Conservation (phyloP, 2,329 filamentous ascomycete species). For the Pestalotiopsis sp. region DNA sequence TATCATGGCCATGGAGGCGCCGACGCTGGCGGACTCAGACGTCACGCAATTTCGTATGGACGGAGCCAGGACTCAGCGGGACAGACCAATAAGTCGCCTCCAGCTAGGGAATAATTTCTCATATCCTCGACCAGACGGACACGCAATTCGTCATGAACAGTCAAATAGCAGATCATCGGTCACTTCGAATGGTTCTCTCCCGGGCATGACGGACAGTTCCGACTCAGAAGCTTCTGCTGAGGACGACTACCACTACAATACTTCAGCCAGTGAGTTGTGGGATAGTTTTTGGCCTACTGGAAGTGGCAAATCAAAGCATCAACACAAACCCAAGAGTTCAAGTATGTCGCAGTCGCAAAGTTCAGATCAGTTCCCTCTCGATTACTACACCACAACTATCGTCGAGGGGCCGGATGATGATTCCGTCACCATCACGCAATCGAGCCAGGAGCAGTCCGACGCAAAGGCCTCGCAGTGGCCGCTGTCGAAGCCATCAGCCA, state of each 20-base stretch:
- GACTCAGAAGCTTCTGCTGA: conserved; percentile 55
- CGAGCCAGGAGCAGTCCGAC: conserved; percentile 14
- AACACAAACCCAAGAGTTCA: conserved; percentile 9
- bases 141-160: conserved; percentile 28
- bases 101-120: conserved; percentile 36
- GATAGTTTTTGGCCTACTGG: conserved; percentile 50
- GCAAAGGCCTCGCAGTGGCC: conserved; percentile 15
- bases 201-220: conserved; percentile 53
- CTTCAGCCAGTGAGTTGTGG: conserved; percentile 50
- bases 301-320: conserved; percentile 5
- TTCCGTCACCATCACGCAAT: conserved; percentile 26
- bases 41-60: conserved; percentile 14
- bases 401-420: conserved; percentile 23
- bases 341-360: neutral
- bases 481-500: conserved; percentile 12
- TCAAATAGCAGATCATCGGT: conserved; percentile 43
- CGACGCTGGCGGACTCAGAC: conserved; percentile 13
- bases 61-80: conserved; percentile 1
- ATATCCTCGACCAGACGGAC: conserved; percentile 31
- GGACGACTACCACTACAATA: conserved; percentile 52
- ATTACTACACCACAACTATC: conserved; percentile 14
- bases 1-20: conserved; percentile 4
- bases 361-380: conserved; percentile 22
- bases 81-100: conserved; percentile 20
- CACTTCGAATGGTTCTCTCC: conserved; percentile 48